A percentile compares a stretch with the other conserved stretches of the same genome.
phyloP scores from a whole-genome alignment of 1,139 yeast genomes.

The Torulaspora pretoriensis region DNA sequence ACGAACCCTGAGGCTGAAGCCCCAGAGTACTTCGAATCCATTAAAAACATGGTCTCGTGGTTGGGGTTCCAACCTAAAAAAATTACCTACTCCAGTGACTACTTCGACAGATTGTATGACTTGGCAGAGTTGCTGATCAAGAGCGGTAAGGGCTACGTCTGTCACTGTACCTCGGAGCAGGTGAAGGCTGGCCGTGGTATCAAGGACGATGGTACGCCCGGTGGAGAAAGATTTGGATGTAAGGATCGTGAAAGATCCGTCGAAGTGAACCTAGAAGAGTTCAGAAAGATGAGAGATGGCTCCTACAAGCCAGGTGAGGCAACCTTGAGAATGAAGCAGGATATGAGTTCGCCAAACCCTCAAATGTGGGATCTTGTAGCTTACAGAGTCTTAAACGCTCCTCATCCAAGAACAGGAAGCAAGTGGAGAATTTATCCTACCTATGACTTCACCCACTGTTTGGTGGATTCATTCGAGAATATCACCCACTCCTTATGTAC shows the following conservation, averaged over 20 bases:
- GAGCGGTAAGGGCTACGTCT: conserved; percentile 76
- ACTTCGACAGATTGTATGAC: conserved; percentile 81
- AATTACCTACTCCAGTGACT: conserved; percentile 92
- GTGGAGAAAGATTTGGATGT: conserved; percentile 86
- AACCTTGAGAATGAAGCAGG: conserved; percentile 95
- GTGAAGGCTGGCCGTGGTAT: conserved; percentile 87
- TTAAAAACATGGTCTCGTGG: conserved; percentile 83
- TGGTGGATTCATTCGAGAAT: conserved; percentile 95
- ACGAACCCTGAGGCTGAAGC: conserved; percentile 99
- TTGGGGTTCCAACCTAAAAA: conserved; percentile 91
- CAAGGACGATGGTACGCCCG: conserved; percentile 85
- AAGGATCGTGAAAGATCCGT: conserved; percentile 63
- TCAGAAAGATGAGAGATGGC: conserved; percentile 90
- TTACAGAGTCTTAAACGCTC: conserved; percentile 88
- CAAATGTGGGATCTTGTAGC: conserved; percentile 99
- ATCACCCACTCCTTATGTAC: conserved; percentile 95
- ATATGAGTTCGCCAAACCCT: conserved; percentile 84
- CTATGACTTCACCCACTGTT: conserved; percentile 97
- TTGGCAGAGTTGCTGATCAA: conserved; percentile 77
- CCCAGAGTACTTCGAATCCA: conserved; percentile 80
- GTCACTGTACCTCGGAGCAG: conserved; percentile 90
- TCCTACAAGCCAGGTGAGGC: conserved; percentile 86
- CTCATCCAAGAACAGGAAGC: conserved; percentile 94
- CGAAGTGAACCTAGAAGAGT: conserved; percentile 73
- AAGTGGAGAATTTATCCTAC: conserved; percentile 99